phyloP scores from a whole-genome alignment of 805 yeast genomes.

The Crinitomyces ghanaensis region DNA sequence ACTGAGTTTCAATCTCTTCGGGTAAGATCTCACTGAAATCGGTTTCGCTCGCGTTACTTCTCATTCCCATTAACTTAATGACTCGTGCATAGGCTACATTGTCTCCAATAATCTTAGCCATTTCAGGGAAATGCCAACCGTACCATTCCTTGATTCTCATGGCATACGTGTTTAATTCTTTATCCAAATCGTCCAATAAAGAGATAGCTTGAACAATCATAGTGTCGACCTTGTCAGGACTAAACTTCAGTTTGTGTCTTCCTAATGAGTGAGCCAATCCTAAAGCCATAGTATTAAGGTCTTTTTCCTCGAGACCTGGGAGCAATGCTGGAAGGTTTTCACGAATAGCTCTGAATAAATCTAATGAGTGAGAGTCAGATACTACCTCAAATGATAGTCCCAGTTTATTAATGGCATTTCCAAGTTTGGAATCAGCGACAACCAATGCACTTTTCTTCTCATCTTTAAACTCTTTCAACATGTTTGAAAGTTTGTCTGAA shows the following conservation, averaged over 20 bases:
- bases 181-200: slow-evolving; percentile 88
- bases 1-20: slow-evolving; percentile 70
- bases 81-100: slow-evolving; percentile 94
- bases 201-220: slow-evolving; percentile 99
- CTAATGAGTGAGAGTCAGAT: slow-evolving; percentile 90
- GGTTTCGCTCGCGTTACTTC: slow-evolving; percentile 82
- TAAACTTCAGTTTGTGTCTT: slow-evolving; percentile 93
- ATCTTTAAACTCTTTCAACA: slow-evolving; percentile 37
- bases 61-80: slow-evolving; percentile 84
- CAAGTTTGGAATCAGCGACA: slow-evolving; percentile 91
- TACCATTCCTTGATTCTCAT: slow-evolving; percentile 99
- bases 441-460: slow-evolving; percentile 68
- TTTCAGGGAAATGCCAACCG: slow-evolving; percentile 99
- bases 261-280: slow-evolving; percentile 99
- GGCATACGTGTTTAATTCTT: slow-evolving; percentile 94
- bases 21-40: slow-evolving; percentile 87
- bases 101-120: slow-evolving; percentile 93
- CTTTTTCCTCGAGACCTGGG: slow-evolving; percentile 83
- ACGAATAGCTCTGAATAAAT: slow-evolving; percentile 89
- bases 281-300: slow-evolving; percentile 85
- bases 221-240: slow-evolving; percentile 97
- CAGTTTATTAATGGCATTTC: slow-evolving; percentile 90
- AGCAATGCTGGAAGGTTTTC: slow-evolving; percentile 87
- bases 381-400: slow-evolving; percentile 81
- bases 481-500: slow-evolving; percentile 64